These are phyloP conservation scores for Fusarium brevicatenulatum DNA, from an alignment of 2,329 filamentous ascomycete genomes.

Conservation along the genomic window DNA sequence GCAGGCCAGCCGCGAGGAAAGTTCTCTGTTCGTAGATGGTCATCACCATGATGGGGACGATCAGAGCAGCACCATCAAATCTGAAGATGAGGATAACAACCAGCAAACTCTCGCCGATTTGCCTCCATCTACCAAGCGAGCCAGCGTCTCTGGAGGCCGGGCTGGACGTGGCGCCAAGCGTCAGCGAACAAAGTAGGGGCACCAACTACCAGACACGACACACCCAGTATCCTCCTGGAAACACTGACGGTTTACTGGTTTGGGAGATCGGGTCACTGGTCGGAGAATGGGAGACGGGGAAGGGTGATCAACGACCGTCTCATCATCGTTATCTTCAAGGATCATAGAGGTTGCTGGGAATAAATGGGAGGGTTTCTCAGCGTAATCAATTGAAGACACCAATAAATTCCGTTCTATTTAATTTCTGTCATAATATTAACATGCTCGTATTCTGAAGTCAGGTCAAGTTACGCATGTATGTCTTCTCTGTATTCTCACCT, in stretches of 20 bases:
- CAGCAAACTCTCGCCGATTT: not conserved
- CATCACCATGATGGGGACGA: accelerated
- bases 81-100: not conserved
- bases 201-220: no score
- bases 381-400: accelerated
- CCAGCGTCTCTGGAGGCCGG: not conserved
- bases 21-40: not conserved
- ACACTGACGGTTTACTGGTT: accelerated
- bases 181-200: not conserved
- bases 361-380: accelerated
- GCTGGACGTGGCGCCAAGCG: not conserved
- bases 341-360: not conserved
- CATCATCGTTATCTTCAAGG: accelerated
- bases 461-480: accelerated
- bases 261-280: accelerated
- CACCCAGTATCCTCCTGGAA: accelerated
- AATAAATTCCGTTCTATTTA: accelerated
- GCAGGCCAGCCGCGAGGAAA: not conserved
- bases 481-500: not conserved
- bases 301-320: not conserved
- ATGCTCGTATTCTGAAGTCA: accelerated
- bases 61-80: not conserved
- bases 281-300: not conserved
- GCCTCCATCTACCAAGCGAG: not conserved
- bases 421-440: accelerated